A percentile compares a stretch with the other conserved stretches of the same genome.
Evolutionary conservation across 2,329 filamentous ascomycete genomes (phyloP).

Genomic region (Immersiporthe knoxdaviesiana): DNA sequence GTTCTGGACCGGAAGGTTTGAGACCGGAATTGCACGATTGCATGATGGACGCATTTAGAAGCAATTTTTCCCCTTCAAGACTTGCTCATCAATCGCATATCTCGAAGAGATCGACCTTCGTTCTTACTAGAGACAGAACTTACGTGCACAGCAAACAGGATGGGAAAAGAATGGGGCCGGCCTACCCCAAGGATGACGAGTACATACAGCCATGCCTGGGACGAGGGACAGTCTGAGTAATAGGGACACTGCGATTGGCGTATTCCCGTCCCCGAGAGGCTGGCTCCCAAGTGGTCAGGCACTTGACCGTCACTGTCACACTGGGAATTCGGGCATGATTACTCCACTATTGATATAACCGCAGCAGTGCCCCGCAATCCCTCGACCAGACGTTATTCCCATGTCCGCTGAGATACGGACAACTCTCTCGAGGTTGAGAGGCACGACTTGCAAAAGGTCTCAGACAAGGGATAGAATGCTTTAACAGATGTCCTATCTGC

Average conservation of each 20-base stretch:
- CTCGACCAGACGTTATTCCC: not conserved
- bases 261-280: not conserved
- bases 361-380: not conserved
- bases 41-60: not conserved
- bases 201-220: not conserved
- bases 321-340: not conserved
- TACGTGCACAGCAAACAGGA: too few species aligned
- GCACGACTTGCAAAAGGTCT: not conserved
- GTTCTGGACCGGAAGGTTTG: slow-evolving; percentile 15
- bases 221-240: not conserved
- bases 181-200: not conserved
- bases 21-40: not conserved
- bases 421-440: not conserved
- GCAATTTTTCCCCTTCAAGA: not conserved
- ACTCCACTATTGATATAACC: not conserved
- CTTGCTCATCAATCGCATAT: not conserved
- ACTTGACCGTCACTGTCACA: not conserved
- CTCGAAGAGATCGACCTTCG: not conserved
- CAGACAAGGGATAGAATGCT: not conserved
- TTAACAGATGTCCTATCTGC: too few species aligned
- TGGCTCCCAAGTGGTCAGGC: not conserved
- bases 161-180: not conserved
- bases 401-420: not conserved
- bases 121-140: too few species aligned
- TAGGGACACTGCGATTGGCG: not conserved